Base-by-base conservation (phyloP, 208 protist genomes). In the Trypanosoma caninum region DNA sequence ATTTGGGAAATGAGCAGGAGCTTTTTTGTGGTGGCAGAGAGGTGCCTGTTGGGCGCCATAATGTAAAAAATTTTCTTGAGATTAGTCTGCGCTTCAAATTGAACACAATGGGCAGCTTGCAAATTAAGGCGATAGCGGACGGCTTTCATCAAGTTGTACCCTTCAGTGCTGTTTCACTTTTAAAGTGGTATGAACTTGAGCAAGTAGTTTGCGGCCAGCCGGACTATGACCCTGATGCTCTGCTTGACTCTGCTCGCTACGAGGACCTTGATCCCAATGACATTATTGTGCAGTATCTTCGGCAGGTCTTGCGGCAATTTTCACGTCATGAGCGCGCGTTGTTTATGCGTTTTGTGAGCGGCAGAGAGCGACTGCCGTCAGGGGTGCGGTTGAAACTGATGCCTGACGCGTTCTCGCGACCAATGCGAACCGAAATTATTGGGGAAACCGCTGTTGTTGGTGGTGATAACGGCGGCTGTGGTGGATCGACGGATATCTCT, bases 291-390 rank as follows among this genome's bases (percentile, higher is more conserved):
- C 55, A 72, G 20, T 87, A 87, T 52, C 79, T 98, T 57, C 90
- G 89, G 20, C 56, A 88, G 44, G 79, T 87, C 20, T 68, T 97
- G 35, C 57, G 72, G 13, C 65, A 80, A 57, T 95, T 97, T 67
- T 82, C 79, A 34, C 61, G 77, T 20, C 76, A 92, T 38, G 76
- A 97, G 53, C 74, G 91, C 2, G 79, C 79, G 1, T 54, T 89
- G 23, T 97, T 96, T 72, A 86, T 96, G 68, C 85, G 87, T 51
- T 97, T 97, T 71, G 85, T 97, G 5, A 96, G 80, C 41, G 94
- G 94, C 10, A 82, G 94, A 20, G 85, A 95, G 55, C 71, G 89
- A 14, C 54, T 96, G 44, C 88, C 91, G 6, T 76, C 76, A 0
- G 82, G 78, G 28, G 80, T 95, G 65, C 80, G 74, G 30, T 68